Conservation (phyloP, 306 rosid genomes). For the Neltuma alba region DNA sequence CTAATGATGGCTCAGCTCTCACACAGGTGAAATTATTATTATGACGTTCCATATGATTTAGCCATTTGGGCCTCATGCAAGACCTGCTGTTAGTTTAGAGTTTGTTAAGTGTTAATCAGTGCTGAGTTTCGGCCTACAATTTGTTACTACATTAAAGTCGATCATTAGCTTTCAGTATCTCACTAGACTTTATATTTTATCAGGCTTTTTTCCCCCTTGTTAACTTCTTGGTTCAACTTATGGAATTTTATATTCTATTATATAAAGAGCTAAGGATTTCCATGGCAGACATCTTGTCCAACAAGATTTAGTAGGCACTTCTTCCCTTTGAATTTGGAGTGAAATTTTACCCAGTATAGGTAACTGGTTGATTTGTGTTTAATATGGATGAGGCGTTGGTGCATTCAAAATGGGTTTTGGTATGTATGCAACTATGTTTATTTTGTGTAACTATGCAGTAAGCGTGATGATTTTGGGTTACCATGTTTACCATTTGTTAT, state of each 20-base stretch:
- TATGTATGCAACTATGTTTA: background rate
- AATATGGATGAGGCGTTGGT: background rate
- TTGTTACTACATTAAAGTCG: background rate
- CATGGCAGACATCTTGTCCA: background rate
- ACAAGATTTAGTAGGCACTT: background rate
- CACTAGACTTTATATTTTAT: background rate
- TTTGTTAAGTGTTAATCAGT: conserved; percentile 1
- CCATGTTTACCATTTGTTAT: background rate
- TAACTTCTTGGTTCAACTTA: background rate
- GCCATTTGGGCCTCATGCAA: conserved; percentile 13
- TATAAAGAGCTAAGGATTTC: background rate
- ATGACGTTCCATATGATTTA: conserved; percentile 22
- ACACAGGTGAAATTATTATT: conserved; percentile 66
- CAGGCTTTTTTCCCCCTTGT: background rate
- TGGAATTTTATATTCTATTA: background rate
- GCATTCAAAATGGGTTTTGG: background rate
- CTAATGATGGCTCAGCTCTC: conserved; percentile 54
- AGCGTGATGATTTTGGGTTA: background rate
- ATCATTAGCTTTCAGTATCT: background rate
- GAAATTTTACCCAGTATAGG: background rate
- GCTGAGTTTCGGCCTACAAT: background rate
- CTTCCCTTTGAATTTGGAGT: conserved; percentile 4
- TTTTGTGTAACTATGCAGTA: background rate
- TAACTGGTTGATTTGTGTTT: conserved; percentile 3
- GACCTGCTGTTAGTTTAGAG: background rate